Evolutionary conservation across 2,329 filamentous ascomycete genomes (phyloP).

Genomic region (Paraphaeosphaeria minitans): DNA sequence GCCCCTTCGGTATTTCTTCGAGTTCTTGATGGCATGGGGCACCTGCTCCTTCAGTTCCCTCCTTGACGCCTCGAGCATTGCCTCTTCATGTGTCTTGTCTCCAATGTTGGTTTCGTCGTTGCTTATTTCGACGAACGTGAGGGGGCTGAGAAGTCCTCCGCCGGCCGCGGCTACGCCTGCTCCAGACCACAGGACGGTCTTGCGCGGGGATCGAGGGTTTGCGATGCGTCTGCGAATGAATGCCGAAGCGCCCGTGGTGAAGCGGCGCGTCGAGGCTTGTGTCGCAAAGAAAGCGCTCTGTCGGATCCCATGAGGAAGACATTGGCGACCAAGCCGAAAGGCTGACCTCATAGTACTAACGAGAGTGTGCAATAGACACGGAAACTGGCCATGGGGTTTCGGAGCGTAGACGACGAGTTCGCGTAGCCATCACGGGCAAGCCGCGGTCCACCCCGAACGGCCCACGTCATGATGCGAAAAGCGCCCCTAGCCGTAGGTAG

Average conservation of each 20-base stretch:
- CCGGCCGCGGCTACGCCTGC: conserved; percentile 31
- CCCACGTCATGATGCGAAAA: conserved; percentile 15
- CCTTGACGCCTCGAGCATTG: conserved; percentile 84
- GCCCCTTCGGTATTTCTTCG: conserved; percentile 63
- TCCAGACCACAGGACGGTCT: conserved; percentile 41
- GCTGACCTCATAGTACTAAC: conserved; percentile 56
- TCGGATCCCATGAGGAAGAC: conserved; percentile 49
- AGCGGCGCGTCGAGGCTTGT: conserved; percentile 30
- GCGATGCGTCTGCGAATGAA: conserved; percentile 41
- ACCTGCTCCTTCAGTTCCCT: conserved; percentile 76
- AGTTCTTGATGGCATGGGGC: conserved; percentile 63
- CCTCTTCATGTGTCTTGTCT: conserved; percentile 74
- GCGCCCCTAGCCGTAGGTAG: conserved; percentile 5
- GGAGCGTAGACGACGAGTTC: conserved; percentile 7
- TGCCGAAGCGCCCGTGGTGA: conserved; percentile 26
- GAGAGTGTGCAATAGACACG: conserved; percentile 27
- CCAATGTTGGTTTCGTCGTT: conserved; percentile 54
- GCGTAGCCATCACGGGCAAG: conserved; percentile 11
- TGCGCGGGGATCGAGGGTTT: conserved; percentile 41
- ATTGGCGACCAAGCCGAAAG: conserved; percentile 56
- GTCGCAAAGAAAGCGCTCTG: conserved; percentile 25
- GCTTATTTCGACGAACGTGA: conserved; percentile 63
- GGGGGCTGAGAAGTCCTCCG: conserved; percentile 56
- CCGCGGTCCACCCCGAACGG: conserved; percentile 10
- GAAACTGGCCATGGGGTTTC: conserved; percentile 29